Evolutionary conservation across 1,284 basidiomycete genomes (phyloP).

Genomic region (Ustilago loliicola): DNA sequence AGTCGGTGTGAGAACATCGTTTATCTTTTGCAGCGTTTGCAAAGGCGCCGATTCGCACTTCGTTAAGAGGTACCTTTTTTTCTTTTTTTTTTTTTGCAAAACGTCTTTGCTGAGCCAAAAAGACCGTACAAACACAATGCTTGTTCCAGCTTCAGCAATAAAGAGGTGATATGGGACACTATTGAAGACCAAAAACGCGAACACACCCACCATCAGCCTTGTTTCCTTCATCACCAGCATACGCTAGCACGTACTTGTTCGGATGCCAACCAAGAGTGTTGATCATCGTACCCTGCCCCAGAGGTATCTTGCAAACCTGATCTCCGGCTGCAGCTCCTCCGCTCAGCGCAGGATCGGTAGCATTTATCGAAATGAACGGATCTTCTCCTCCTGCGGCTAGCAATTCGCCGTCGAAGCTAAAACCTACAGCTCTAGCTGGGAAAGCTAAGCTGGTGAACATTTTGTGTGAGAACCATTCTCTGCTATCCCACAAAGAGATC

Average conservation of each 20-base stretch:
- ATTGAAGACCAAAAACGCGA: constrained; percentile 28
- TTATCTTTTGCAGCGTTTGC: too few species aligned
- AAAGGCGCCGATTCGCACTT: too few species aligned
- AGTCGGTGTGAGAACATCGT: too few species aligned
- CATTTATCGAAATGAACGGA: constrained; percentile 46
- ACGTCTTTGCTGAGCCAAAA: too few species aligned
- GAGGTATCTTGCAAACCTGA: constrained; percentile 39
- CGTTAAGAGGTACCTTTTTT: too few species aligned
- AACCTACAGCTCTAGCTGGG: constrained; percentile 58
- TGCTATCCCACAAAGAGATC: constrained; percentile 51
- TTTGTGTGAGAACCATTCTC: constrained; percentile 44
- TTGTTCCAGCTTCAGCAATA: too few species aligned
- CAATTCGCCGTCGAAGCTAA: constrained; percentile 66
- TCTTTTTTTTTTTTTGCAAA: too few species aligned
- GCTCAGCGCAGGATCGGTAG: constrained; percentile 2
- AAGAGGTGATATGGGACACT: neutral
- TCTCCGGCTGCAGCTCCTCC: constrained; percentile 2
- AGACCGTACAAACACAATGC: too few species aligned
- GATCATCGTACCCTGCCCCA: constrained; percentile 30
- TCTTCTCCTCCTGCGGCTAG: constrained; percentile 65
- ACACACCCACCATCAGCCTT: constrained; percentile 27
- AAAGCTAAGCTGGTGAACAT: constrained; percentile 48
- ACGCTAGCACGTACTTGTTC: constrained; percentile 53
- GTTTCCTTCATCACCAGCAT: constrained; percentile 55
- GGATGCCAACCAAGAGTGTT: constrained; percentile 63